phyloP scores from a whole-genome alignment of 305 asterid genomes.

The Fraxinus paxiana region DNA sequence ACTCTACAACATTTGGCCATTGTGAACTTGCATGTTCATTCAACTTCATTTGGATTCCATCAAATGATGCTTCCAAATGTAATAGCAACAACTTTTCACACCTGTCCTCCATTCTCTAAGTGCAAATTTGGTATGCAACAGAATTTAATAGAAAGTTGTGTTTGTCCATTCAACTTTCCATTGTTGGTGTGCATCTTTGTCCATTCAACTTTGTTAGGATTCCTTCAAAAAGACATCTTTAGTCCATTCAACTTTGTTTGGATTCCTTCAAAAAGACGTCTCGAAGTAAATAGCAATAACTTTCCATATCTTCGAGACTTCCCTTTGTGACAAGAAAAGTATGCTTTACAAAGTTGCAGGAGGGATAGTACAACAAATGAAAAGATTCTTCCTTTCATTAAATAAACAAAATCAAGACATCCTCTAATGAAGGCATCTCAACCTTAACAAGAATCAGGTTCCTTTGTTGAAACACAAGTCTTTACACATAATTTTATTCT shows the following conservation, averaged over 20 bases:
- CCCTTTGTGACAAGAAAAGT: constrained; percentile 14
- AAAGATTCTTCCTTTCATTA: constrained; percentile 10
- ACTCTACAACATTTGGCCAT: neutral
- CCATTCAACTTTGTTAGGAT: too few species aligned
- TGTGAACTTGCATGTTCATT: neutral
- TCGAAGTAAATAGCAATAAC: neutral
- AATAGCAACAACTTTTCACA: neutral
- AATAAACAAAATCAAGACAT: constrained; percentile 25
- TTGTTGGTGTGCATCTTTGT: neutral
- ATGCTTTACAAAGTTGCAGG: constrained; percentile 13
- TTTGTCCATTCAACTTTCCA: neutral
- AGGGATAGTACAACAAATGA: neutral
- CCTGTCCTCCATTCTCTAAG: neutral
- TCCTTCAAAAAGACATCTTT: too few species aligned
- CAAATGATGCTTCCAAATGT: neutral
- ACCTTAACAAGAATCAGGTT: constrained; percentile 32
- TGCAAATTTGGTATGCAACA: neutral
- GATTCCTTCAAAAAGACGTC: neutral
- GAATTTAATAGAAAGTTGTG: neutral
- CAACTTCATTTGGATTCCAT: neutral
- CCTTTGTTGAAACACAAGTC: constrained; percentile 28
- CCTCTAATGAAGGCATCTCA: constrained; percentile 6
- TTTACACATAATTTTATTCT: neutral
- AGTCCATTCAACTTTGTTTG: too few species aligned
- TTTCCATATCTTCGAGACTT: neutral